Conservation (phyloP, 2,329 filamentous ascomycete species). For the Exophiala phaeomuriformis region DNA sequence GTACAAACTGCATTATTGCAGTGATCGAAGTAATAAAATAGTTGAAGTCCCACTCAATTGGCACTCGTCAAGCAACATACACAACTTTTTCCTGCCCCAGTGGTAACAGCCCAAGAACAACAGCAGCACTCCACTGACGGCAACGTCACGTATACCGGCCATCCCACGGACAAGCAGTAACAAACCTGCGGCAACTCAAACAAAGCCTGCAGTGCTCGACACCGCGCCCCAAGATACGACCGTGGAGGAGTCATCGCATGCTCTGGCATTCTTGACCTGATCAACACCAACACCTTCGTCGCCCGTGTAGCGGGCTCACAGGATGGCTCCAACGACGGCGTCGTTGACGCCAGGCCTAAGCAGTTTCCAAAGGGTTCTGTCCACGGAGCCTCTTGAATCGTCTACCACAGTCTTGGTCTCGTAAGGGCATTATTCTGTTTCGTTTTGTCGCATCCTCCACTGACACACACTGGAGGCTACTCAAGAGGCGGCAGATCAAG, state of each 20-base stretch:
- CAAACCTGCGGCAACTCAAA: no score
- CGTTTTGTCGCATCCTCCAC: neutral
- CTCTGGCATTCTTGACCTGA: neutral
- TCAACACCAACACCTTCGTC: neutral
- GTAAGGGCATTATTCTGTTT: slow-evolving; percentile 2
- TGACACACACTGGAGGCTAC: slow-evolving; percentile 49
- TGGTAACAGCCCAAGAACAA: no score
- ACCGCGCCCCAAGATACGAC: no score
- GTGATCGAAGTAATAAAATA: no score
- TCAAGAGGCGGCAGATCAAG: slow-evolving; percentile 84
- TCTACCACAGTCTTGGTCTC: slow-evolving; percentile 57
- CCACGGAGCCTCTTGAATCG: slow-evolving; percentile 65
- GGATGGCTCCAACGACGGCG: slow-evolving; percentile 16
- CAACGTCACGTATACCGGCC: no score
- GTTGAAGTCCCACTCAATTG: neutral
- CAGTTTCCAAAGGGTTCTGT: slow-evolving; percentile 72
- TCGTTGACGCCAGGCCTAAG: slow-evolving; percentile 58
- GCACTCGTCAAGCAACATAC: neutral
- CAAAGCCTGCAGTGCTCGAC: neutral
- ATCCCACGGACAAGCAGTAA: no score
- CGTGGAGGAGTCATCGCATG: no score
- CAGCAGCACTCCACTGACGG: no score
- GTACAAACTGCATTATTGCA: no score
- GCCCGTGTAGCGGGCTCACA: slow-evolving; percentile 1
- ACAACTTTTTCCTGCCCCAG: neutral